Percentiles rank a stretch among this genome's conserved stretches.
phyloP scores from a whole-genome alignment of 2,329 filamentous ascomycete species.

The Calonectria pteridis region DNA sequence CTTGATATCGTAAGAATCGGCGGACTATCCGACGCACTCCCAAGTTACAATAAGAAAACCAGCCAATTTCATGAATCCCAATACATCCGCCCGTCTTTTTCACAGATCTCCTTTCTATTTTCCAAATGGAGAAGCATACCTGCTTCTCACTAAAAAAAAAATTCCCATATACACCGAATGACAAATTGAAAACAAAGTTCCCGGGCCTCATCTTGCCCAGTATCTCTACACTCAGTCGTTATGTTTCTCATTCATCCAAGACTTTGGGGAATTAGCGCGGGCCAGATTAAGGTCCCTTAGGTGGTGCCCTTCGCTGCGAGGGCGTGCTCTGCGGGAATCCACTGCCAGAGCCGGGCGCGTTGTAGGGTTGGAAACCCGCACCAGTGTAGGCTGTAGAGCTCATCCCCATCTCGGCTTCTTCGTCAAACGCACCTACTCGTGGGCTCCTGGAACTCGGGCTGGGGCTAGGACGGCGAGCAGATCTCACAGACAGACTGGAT shows the following conservation, averaged over 20 bases:
- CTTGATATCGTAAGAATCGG: slow-evolving; percentile 45
- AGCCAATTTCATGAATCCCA: slow-evolving; percentile 32
- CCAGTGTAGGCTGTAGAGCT: slow-evolving; percentile 46
- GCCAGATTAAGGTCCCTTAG: slow-evolving; percentile 36
- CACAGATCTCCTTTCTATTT: slow-evolving; percentile 36
- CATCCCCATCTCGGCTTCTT: slow-evolving; percentile 57
- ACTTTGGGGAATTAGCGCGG: slow-evolving; percentile 41
- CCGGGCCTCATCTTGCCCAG: slow-evolving; percentile 19
- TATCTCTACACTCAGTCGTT: slow-evolving; percentile 30
- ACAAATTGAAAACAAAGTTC: slow-evolving; percentile 24
- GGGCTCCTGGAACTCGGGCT: slow-evolving; percentile 49
- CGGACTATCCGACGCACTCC: slow-evolving; percentile 33
- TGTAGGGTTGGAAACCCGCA: slow-evolving; percentile 41
- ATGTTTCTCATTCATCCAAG: slow-evolving; percentile 29
- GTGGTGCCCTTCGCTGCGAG: slow-evolving; percentile 32
- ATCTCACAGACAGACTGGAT: slow-evolving; percentile 39
- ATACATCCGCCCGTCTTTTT: slow-evolving; percentile 34
- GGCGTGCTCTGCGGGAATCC: slow-evolving; percentile 28
- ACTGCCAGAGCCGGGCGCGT: slow-evolving; percentile 10
- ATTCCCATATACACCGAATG: slow-evolving; percentile 33
- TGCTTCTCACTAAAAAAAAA: slow-evolving; percentile 13
- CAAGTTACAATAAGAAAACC: slow-evolving; percentile 14
- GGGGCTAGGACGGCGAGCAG: slow-evolving; percentile 39
- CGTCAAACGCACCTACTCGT: slow-evolving; percentile 54
- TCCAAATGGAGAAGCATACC: neutral